A percentile compares a stretch with the other conserved stretches of the same genome.
phyloP scores from a whole-genome alignment of 208 protist species.

The Porcisia deanei region DNA sequence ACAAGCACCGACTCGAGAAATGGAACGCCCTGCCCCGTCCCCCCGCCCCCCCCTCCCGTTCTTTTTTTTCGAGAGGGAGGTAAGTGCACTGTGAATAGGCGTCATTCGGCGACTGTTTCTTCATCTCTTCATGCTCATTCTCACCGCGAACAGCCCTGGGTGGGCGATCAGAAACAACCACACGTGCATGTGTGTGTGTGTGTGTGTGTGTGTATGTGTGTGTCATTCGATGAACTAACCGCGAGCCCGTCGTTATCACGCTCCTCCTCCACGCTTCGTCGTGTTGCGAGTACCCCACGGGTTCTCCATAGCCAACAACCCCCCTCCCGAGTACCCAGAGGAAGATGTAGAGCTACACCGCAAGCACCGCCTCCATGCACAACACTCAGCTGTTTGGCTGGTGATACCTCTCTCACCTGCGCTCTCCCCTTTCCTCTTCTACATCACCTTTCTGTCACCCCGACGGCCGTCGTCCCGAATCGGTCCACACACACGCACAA shows the following conservation, averaged over 20 bases:
- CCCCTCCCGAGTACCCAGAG: neutral
- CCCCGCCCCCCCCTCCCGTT: neutral
- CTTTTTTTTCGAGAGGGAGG: neutral
- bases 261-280: neutral
- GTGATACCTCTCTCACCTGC: no score
- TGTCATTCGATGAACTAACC: neutral
- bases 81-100: neutral
- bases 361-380: neutral
- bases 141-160: neutral
- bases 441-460: neutral
- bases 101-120: neutral
- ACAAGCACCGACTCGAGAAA: no score
- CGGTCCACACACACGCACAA: neutral
- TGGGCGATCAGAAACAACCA: neutral
- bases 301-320: no score
- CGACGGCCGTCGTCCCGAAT: neutral
- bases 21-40: no score
- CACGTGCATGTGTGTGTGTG: neutral
- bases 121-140: neutral
- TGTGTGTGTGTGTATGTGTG: slow-evolving; percentile 1
- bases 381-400: neutral
- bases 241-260: neutral
- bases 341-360: neutral
- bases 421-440: neutral
- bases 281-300: neutral